Evolutionary conservation across 495 filamentous ascomycete genomes (phyloP), one percentile per base, ranked within the genome.

Genomic region (Usnea hakonensis): DNA sequence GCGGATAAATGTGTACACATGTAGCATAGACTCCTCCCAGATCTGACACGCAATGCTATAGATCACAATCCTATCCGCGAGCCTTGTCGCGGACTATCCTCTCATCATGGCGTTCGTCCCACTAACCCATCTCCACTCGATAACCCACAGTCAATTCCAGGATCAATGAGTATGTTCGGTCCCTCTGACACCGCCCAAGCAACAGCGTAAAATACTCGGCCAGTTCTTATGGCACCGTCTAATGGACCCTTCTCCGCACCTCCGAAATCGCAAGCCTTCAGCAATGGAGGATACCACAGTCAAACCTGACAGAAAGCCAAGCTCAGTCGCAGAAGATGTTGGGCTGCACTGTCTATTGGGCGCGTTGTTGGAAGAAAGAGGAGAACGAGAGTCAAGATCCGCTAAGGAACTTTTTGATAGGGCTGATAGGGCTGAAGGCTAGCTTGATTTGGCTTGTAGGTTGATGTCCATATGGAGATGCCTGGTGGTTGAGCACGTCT

Each of bases 121-220:
- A 13, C 30, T 46, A 2, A 1, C 10, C 3, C 26, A 16, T 11
- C 21, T 30, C 23, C 58, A 19, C 33, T 35, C 48, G 3, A 33
- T 28, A 19, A 56, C 37, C 11, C 28, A 16, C 13, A 32, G 35
- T 11, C 30, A 32, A 32, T 2, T 28, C 48, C 14, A 19, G 43
- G 13, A 1, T 5, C 21, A 32, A 43, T 77, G 11, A 50, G 19
- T 59, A 19, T 93, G 88, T 93, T 64, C 74, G 88, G 82, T 83
- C 78, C 87, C 87, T 92, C 89, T 92, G 89, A 94, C 89, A 84
- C 90, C 83, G 88, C 85, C 88, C 84, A 83, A 83, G 86, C 86
- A 89, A 90, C 78, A 57, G 43, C 13, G 63, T 65, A 78, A 74
- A 85, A 82, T 87, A 80, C 87, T 78, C 82, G 87, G 88, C 83